A percentile compares a stretch with the other conserved stretches of the same genome.
Conservation (phyloP, 805 yeast genomes). For the Pichia exigua region DNA sequence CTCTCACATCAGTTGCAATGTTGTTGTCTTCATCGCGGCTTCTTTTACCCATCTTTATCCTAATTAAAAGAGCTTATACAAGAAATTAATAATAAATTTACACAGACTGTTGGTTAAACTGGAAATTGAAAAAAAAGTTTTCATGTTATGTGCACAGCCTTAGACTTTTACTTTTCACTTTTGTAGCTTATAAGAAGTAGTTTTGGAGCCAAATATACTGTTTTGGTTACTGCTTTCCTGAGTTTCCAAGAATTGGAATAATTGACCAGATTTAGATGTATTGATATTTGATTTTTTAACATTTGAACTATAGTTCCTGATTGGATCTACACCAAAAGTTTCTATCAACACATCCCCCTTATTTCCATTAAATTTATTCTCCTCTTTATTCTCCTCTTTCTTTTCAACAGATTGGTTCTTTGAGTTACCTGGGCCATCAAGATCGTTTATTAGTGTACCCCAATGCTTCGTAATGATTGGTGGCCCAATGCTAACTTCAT, state of each 20-base stretch:
- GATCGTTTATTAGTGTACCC: constrained; percentile 28
- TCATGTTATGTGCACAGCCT: neutral
- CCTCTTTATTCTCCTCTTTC: constrained; percentile 1
- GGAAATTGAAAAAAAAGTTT: neutral
- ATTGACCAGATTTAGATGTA: constrained; percentile 8
- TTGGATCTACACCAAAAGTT: constrained; percentile 16
- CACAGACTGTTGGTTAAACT: constrained; percentile 12
- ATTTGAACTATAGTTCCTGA: neutral
- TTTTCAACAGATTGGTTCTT: constrained; percentile 25
- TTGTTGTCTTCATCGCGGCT: neutral
- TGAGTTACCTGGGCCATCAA: constrained; percentile 23
- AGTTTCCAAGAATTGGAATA: constrained; percentile 29
- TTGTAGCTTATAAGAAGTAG: constrained; percentile 18
- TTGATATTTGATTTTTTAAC: no score
- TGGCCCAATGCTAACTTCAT: constrained; percentile 25
- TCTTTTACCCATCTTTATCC: neutral
- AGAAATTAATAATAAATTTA: neutral
- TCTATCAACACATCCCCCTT: constrained; percentile 26
- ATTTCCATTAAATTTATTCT: constrained; percentile 20
- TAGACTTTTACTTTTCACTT: neutral
- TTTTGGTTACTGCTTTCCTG: constrained; percentile 15
- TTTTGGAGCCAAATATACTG: constrained; percentile 27
- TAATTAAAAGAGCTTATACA: neutral
- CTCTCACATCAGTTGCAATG: neutral
- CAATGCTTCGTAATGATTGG: constrained; percentile 30